Evolutionary conservation across 2,329 filamentous ascomycete genomes (phyloP), one percentile per base, ranked within the genome.

Genomic region (Xylaria sp.): DNA sequence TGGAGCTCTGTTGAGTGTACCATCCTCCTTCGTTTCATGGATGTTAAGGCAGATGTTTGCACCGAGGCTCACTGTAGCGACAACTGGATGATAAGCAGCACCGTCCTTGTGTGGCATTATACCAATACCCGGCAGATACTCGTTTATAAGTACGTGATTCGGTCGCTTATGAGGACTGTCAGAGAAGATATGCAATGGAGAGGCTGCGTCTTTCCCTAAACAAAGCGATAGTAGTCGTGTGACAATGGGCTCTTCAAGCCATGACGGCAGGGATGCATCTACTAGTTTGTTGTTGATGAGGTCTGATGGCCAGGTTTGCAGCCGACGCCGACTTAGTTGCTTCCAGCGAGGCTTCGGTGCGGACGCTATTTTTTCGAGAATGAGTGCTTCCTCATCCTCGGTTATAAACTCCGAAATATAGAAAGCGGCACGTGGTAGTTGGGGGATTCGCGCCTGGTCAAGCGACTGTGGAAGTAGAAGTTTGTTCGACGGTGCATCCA

Each of bases 81-180:
- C 94, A 14, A 96, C 87, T 1, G 91, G 91, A 73, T 91, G 85
- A 74, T 99, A 99, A 9, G 94, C 92, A 8, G 85, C 80, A 1
- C 94, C 95, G 75, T 99, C 94, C 82, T 97, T 95, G 76, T 98
- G 94, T 49, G 94, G 89, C 92, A 97, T 96, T 68, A 98, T 98
- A n/a, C 94, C 94, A 66, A 97, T 87, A 1, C 92, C 92, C 0
- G 92, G 87, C 1, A 84, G 83, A 76, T 98, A 99, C 76, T 97
- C 94, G 73, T 99, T 99, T 70, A 98, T 88, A 38, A 98, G 82
- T 47, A 96, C 92, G 78, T 98, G 95, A 71, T 98, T 99, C 2
- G 94, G 92, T 3, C 81, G 82, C 17, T 80, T 71, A 73, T 98
- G 94, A 4, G 92, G 91, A 53, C 93, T 92, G 19, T 81, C 74